Conservation (phyloP, 139 green algal genomes). For the Tetradesmus obliquus region DNA sequence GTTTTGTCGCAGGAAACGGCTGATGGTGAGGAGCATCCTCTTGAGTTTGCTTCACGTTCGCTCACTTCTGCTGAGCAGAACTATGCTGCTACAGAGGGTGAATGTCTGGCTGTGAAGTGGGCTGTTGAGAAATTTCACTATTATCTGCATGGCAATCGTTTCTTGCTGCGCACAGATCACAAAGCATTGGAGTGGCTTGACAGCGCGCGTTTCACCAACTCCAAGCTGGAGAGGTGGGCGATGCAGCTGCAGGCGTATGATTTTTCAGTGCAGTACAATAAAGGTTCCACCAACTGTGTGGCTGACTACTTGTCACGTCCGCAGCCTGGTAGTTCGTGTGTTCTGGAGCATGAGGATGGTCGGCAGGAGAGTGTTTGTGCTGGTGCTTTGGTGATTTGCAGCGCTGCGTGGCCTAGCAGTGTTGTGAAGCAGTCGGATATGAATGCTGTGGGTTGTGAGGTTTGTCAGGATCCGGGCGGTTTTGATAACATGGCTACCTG, state of each 20-base stretch:
- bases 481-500: conserved; percentile 43
- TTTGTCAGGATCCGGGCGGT: conserved; percentile 19
- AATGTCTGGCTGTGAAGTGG: conserved; percentile 47
- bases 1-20: conserved; percentile 15
- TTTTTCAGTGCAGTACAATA: conserved; percentile 41
- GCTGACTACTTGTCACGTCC: conserved; percentile 12
- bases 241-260: conserved; percentile 47
- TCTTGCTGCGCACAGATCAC: conserved; percentile 41
- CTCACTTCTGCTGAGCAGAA: conserved; percentile 35
- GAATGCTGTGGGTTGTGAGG: neutral
- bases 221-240: conserved; percentile 47
- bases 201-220: too few species aligned
- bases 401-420: neutral
- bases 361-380: too few species aligned
- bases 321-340: neutral
- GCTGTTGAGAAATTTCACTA: conserved; percentile 38
- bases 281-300: conserved; percentile 36
- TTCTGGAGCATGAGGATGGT: neutral
- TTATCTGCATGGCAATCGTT: conserved; percentile 41
- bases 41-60: conserved; percentile 28
- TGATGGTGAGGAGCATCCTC: conserved; percentile 26
- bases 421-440: conserved; percentile 9
- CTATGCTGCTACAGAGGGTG: conserved; percentile 47
- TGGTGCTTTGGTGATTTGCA: too few species aligned
- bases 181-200: conserved; percentile 43